A percentile compares a stretch with the other conserved stretches of the same genome.
These are phyloP conservation scores for Phytophthora macrochlamydospora DNA, from an alignment of 352 stramenopile species.

Conservation along the genomic window DNA sequence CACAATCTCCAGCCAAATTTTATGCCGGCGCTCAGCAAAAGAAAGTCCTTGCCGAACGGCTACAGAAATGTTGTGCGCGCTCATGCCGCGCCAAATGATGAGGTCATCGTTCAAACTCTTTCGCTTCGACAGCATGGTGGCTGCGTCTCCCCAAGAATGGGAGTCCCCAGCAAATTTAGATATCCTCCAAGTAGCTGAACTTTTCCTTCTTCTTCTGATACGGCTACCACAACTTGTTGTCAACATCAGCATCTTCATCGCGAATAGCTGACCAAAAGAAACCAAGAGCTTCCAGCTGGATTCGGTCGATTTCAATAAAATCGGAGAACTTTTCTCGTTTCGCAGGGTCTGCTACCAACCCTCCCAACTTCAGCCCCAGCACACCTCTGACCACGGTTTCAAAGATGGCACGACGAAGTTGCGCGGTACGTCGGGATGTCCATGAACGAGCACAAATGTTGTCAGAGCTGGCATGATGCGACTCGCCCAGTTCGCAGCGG, in stretches of 20 bases:
- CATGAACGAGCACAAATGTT: conserved; percentile 45
- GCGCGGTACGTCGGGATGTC: conserved; percentile 35
- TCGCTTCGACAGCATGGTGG: conserved; percentile 50
- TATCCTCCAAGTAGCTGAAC: neutral
- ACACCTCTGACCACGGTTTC: conserved; percentile 41
- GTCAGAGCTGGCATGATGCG: conserved; percentile 51
- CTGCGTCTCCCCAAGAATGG: conserved; percentile 1
- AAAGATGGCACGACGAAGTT: conserved; percentile 58
- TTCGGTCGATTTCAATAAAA: conserved; percentile 59
- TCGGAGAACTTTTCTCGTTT: conserved; percentile 39
- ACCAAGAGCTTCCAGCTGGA: conserved; percentile 49
- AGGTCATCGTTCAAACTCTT: conserved; percentile 61
- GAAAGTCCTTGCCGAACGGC: conserved; percentile 36
- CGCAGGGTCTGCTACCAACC: conserved; percentile 27
- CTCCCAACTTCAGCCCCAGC: conserved; percentile 46
- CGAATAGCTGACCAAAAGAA: conserved; percentile 48
- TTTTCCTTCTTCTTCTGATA: neutral
- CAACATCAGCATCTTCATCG: conserved; percentile 11
- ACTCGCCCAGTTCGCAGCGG: conserved; percentile 49
- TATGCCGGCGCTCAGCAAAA: conserved; percentile 39
- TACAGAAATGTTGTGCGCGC: conserved; percentile 55
- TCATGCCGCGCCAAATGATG: conserved; percentile 61
- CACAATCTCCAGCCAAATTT: conserved; percentile 63
- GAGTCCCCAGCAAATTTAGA: neutral
- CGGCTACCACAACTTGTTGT: neutral